Evolutionary conservation across 2,329 filamentous ascomycete genomes (phyloP).

Genomic region (Fusarium sp.): DNA sequence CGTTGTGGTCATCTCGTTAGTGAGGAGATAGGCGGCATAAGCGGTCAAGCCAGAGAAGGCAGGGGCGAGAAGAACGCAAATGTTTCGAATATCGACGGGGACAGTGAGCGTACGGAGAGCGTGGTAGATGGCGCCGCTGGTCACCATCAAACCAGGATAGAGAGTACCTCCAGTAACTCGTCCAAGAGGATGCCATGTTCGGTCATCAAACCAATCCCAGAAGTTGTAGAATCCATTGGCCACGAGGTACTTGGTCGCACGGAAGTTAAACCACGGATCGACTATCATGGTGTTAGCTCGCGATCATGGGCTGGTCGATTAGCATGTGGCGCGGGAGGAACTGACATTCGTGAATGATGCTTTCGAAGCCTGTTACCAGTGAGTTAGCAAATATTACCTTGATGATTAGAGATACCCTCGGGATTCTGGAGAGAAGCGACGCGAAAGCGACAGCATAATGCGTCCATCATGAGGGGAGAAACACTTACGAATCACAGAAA

Average conservation of each 20-base stretch:
- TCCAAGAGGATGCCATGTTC: constrained; percentile 99
- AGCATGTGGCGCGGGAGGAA: constrained; percentile 47
- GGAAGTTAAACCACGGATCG: constrained; percentile 99
- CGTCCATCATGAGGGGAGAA: constrained; percentile 20
- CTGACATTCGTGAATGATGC: constrained; percentile 99
- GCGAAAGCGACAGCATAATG: not conserved
- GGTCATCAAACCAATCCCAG: constrained; percentile 99
- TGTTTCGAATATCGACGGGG: constrained; percentile 98
- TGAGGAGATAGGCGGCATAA: constrained; percentile 91
- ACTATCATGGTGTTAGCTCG: constrained; percentile 66
- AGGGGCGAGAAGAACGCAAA: constrained; percentile 95
- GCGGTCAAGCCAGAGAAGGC: constrained; percentile 95
- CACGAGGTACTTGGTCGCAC: constrained; percentile 97
- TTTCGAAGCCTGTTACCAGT: constrained; percentile 80
- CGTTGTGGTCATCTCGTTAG: constrained; percentile 96
- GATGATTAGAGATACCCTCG: not conserved
- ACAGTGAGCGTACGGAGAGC: constrained; percentile 87
- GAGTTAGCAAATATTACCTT: constrained; percentile 47
- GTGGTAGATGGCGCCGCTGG: constrained; percentile 96
- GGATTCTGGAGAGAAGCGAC: not conserved
- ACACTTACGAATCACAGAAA: constrained; percentile 94
- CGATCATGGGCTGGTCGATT: constrained; percentile 6
- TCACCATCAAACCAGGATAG: constrained; percentile 98
- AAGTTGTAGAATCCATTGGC: constrained; percentile 98
- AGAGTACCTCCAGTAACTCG: constrained; percentile 99